phyloP scores from a whole-genome alignment of 75 land plant genomes.

The Sequoiadendron giganteum region DNA sequence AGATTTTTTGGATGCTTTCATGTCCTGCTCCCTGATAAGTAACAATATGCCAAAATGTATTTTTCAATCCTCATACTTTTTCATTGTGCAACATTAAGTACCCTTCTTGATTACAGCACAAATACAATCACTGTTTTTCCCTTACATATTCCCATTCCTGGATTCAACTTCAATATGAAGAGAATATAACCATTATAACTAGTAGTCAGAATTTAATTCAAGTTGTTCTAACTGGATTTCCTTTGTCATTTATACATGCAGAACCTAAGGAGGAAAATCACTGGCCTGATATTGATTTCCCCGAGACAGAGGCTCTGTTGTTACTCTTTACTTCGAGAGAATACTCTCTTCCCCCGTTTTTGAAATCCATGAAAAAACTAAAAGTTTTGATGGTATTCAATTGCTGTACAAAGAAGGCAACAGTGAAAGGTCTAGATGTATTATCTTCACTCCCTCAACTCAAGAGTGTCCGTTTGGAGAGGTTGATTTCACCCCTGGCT shows the following conservation, averaged over 20 bases:
- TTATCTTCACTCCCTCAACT: no score
- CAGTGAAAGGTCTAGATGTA: slow-evolving; percentile 17
- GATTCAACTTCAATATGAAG: no score
- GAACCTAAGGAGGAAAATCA: slow-evolving; percentile 52
- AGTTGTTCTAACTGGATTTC: background rate
- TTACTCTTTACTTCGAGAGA: slow-evolving; percentile 29
- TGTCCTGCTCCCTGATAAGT: no score
- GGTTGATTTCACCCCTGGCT: slow-evolving; percentile 13
- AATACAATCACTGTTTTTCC: no score
- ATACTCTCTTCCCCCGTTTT: slow-evolving; percentile 53
- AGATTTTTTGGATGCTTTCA: no score
- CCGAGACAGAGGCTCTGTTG: slow-evolving; percentile 20
- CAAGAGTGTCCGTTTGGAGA: no score
- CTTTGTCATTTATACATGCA: slow-evolving; percentile 3
- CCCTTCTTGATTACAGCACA: no score
- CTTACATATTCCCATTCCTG: no score
- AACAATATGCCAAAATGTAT: no score
- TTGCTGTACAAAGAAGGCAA: slow-evolving; percentile 19
- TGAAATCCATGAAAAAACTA: slow-evolving; percentile 45
- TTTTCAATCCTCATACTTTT: no score
- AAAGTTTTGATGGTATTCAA: slow-evolving; percentile 44
- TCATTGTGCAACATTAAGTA: no score
- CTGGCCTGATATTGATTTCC: slow-evolving; percentile 47
- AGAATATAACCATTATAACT: no score
- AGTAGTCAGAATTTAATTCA: background rate